These are phyloP conservation scores for Oxytropis ochrocephala DNA, from an alignment of 306 rosid genomes.

Conservation along the genomic window DNA sequence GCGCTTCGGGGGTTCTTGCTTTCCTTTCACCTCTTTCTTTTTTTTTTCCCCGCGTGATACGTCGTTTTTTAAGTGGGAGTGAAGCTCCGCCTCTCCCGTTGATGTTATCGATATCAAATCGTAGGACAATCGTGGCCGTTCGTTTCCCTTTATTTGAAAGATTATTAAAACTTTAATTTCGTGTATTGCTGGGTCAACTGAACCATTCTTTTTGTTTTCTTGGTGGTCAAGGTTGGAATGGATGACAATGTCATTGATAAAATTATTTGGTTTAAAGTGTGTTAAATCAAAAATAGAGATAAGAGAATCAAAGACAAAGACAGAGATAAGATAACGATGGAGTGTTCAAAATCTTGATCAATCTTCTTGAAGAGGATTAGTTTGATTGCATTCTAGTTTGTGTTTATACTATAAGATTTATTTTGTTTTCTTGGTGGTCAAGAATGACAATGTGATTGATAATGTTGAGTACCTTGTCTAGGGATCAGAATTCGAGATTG, in stretches of 20 bases:
- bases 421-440: background rate
- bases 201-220: background rate
- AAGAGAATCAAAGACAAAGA: too few relatives aligned
- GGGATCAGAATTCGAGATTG: too few relatives aligned
- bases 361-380: background rate
- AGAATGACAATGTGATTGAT: too few relatives aligned
- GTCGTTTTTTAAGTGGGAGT: background rate
- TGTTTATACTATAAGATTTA: background rate
- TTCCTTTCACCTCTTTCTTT: background rate
- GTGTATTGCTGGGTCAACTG: slow-evolving; percentile 12
- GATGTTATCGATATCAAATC: background rate
- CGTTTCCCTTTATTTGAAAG: background rate
- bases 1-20: background rate
- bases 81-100: background rate
- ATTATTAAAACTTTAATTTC: background rate
- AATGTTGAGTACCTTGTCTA: too few relatives aligned
- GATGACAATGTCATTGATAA: background rate
- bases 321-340: too few relatives aligned
- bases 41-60: slow-evolving; percentile 17
- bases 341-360: background rate
- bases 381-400: background rate
- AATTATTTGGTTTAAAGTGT: background rate
- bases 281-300: background rate
- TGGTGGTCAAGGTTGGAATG: slow-evolving; percentile 26
- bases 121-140: background rate